Percentiles rank a stretch among this genome's conserved stretches.
phyloP scores from a whole-genome alignment of 306 rosid genomes.

The Hylodesmum podocarpum region DNA sequence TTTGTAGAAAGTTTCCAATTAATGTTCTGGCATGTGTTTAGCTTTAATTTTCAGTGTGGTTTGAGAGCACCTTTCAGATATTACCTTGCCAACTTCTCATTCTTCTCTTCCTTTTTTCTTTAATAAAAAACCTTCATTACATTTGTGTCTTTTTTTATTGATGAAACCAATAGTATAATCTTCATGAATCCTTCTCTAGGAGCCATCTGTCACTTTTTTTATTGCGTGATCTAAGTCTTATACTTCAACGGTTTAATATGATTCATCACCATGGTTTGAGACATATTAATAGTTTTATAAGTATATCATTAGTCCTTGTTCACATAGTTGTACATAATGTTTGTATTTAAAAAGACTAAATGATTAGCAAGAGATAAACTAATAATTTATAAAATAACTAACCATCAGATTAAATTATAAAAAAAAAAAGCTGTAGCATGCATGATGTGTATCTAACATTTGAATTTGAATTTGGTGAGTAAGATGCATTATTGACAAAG shows the following conservation, averaged over 20 bases:
- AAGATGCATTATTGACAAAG: constrained; percentile 31
- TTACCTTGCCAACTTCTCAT: constrained; percentile 15
- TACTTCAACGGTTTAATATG: constrained; percentile 1
- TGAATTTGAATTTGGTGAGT: constrained; percentile 27
- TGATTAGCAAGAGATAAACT: neutral
- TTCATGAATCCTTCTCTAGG: neutral
- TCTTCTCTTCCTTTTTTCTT: neutral
- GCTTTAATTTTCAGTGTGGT: constrained; percentile 24
- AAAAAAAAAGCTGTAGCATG: neutral
- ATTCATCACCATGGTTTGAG: neutral
- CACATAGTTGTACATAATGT: neutral
- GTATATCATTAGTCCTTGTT: neutral
- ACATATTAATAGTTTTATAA: neutral
- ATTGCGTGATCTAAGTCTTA: constrained; percentile 12
- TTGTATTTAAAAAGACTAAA: neutral
- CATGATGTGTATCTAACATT: neutral
- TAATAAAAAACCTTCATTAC: neutral
- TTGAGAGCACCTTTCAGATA: constrained; percentile 26
- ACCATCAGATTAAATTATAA: neutral
- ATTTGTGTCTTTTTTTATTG: neutral
- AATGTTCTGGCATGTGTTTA: constrained; percentile 1
- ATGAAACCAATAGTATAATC: neutral
- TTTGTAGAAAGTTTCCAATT: neutral
- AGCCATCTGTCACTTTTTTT: neutral
- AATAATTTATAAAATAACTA: neutral